Percentiles rank a stretch among this genome's conserved stretches.
Evolutionary conservation across 345 rosid genomes (phyloP).

Genomic region (Raphanus raphanistrum): DNA sequence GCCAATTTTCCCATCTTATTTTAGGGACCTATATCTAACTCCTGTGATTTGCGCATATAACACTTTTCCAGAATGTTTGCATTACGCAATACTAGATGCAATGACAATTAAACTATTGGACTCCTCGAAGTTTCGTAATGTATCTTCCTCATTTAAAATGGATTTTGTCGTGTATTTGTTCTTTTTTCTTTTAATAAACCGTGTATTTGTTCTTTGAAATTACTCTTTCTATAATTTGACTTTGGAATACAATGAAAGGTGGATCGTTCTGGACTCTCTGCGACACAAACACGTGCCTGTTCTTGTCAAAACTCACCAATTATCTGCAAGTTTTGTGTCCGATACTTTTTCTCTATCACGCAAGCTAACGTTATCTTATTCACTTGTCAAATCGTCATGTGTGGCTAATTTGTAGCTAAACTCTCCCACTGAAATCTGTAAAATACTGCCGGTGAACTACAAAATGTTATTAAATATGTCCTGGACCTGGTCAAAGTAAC

Average conservation of each 20-base stretch:
- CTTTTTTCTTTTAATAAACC: background rate
- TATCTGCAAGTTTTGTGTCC: slow-evolving; percentile 30
- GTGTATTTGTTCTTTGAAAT: background rate
- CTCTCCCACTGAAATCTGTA: background rate
- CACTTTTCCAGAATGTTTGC: slow-evolving; percentile 7
- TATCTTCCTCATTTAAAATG: background rate
- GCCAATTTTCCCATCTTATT: too few relatives aligned
- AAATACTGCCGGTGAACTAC: background rate
- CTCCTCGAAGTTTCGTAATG: slow-evolving; percentile 10
- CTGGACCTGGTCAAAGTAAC: background rate
- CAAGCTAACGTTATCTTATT: slow-evolving; percentile 3
- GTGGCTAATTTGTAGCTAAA: slow-evolving; percentile 15
- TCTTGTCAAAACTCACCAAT: slow-evolving; percentile 17
- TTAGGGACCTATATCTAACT: background rate
- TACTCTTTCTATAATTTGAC: slow-evolving; percentile 1
- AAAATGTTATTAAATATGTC: background rate
- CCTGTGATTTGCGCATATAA: background rate
- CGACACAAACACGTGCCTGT: slow-evolving; percentile 32
- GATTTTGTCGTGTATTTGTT: background rate
- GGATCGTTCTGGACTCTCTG: slow-evolving; percentile 11
- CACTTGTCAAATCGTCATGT: slow-evolving; percentile 8
- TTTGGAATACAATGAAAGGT: background rate
- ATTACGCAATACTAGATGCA: slow-evolving; percentile 4
- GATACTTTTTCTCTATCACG: slow-evolving; percentile 25
- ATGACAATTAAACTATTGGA: background rate